These are phyloP conservation scores for Platanthera zijinensis DNA, from an alignment of 106 monocot species.

Conservation along the genomic window DNA sequence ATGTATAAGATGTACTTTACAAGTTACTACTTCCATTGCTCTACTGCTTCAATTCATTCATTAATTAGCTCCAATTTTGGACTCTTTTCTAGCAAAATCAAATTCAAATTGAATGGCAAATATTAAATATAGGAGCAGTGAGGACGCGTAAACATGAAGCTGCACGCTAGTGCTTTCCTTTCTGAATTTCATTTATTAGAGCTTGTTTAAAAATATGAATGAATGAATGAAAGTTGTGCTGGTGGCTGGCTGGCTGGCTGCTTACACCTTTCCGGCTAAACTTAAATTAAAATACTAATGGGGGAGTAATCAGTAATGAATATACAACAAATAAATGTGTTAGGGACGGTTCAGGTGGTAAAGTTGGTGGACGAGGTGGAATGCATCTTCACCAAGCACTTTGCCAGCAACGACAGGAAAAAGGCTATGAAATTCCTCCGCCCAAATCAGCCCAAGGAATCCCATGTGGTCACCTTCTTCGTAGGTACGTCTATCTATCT, in stretches of 20 bases:
- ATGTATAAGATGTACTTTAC: no score
- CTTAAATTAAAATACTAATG: background rate
- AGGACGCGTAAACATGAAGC: no score
- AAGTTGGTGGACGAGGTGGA: constrained; percentile 81
- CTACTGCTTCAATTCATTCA: no score
- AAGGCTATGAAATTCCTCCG: constrained; percentile 87
- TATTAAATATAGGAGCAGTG: no score
- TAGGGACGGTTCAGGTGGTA: constrained; percentile 49
- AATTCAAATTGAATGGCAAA: no score
- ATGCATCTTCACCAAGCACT: constrained; percentile 70
- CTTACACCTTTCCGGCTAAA: background rate
- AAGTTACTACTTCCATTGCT: no score
- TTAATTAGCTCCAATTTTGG: no score
- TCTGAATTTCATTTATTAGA: no score
- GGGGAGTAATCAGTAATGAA: background rate
- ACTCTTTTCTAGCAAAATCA: no score
- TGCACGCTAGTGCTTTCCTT: no score
- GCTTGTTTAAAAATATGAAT: background rate
- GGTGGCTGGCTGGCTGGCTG: background rate
- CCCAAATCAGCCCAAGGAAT: constrained; percentile 78
- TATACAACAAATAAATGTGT: background rate
- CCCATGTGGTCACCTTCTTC: constrained; percentile 86
- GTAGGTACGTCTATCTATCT: constrained; percentile 35
- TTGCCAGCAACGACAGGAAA: constrained; percentile 71
- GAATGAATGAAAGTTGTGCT: background rate